phyloP scores from a whole-genome alignment of 495 filamentous ascomycete genomes.

The Aspergillus campestris region DNA sequence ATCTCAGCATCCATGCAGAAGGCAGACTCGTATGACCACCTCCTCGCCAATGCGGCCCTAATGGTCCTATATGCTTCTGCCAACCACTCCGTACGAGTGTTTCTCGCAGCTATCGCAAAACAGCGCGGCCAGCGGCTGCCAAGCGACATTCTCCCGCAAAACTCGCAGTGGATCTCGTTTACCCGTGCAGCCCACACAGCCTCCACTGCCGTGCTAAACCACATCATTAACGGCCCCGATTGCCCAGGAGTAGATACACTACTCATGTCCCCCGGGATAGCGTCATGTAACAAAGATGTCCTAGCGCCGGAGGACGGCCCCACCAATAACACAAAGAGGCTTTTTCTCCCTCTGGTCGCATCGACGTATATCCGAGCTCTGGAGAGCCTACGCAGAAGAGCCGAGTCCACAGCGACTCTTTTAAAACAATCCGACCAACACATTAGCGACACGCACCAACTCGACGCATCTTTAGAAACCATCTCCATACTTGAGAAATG shows the following conservation, averaged over 20 bases:
- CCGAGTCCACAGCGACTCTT: slow-evolving; percentile 3
- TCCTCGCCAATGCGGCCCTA: slow-evolving; percentile 36
- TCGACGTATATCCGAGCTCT: slow-evolving; percentile 14
- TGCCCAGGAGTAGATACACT: neutral
- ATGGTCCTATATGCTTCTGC: slow-evolving; percentile 39
- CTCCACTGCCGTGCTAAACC: slow-evolving; percentile 25
- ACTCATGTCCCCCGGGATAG: neutral
- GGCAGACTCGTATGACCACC: slow-evolving; percentile 22
- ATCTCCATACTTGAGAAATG: slow-evolving; percentile 12
- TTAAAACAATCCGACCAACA: neutral
- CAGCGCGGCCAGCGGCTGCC: slow-evolving; percentile 8
- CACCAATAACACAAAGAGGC: slow-evolving; percentile 11
- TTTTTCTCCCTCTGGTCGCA: slow-evolving; percentile 15
- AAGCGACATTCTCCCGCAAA: slow-evolving; percentile 19
- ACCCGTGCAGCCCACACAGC: slow-evolving; percentile 30
- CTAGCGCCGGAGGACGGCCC: slow-evolving; percentile 13
- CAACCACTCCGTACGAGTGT: slow-evolving; percentile 29
- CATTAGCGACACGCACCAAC: neutral
- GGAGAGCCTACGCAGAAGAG: slow-evolving; percentile 8
- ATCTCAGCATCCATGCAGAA: slow-evolving; percentile 21
- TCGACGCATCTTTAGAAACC: slow-evolving; percentile 10
- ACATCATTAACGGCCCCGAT: slow-evolving; percentile 6
- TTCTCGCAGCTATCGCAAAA: slow-evolving; percentile 23
- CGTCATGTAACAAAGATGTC: neutral
- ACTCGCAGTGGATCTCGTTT: slow-evolving; percentile 34